Conservation (phyloP, 495 filamentous ascomycete species). For the Bryoglossum gracile region DNA sequence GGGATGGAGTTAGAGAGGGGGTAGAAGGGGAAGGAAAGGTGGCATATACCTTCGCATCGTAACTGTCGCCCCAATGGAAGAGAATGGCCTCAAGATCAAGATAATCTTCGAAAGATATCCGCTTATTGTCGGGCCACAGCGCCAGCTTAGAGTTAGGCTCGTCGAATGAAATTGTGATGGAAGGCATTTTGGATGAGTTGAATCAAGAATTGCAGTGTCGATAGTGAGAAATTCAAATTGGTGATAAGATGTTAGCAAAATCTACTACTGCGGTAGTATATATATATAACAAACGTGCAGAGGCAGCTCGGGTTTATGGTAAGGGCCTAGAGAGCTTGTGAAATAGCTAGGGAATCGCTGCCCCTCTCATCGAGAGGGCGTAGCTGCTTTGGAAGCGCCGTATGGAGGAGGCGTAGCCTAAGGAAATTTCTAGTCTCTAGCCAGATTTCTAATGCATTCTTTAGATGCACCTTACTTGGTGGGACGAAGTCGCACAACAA, state of each 20-base stretch:
- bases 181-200: slow-evolving; percentile 8
- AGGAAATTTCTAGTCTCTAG: no score
- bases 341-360: background rate
- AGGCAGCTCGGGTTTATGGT: background rate
- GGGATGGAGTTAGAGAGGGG: background rate
- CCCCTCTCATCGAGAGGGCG: background rate
- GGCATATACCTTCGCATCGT: slow-evolving; percentile 52
- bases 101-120: slow-evolving; percentile 32
- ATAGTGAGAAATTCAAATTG: no score
- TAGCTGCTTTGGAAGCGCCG: background rate
- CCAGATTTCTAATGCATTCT: no score
- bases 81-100: slow-evolving; percentile 43
- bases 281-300: background rate
- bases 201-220: no score
- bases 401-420: no score
- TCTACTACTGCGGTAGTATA: no score
- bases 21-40: background rate
- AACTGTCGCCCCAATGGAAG: slow-evolving; percentile 79
- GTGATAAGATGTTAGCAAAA: no score
- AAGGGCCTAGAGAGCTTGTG: no score
- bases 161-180: slow-evolving; percentile 12
- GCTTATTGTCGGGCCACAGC: slow-evolving; percentile 6
- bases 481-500: no score
- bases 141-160: slow-evolving; percentile 1
- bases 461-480: no score